A percentile compares a stretch with the other conserved stretches of the same genome.
Evolutionary conservation across 23 red algal genomes (phyloP).

Genomic region (Gracilaria gracilis): DNA sequence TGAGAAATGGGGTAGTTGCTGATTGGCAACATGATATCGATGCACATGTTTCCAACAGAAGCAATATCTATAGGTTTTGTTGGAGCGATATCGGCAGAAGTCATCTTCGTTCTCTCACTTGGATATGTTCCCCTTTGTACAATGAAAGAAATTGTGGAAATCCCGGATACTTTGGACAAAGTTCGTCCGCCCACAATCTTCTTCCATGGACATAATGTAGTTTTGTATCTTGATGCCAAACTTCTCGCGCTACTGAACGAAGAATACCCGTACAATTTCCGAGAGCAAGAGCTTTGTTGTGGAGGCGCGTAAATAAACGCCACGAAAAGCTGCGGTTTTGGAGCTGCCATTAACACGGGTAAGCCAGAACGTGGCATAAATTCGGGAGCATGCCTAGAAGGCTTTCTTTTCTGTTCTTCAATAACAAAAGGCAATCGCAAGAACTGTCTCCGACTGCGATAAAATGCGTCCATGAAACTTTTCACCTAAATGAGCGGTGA

Average conservation of each 20-base stretch:
- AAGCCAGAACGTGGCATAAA: no score
- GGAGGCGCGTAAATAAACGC: background rate
- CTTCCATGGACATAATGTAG: background rate
- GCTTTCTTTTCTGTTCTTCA: no score
- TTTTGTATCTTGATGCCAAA: background rate
- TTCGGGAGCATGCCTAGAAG: no score
- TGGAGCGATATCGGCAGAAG: background rate
- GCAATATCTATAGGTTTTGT: background rate
- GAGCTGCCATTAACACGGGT: background rate
- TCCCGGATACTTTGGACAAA: background rate
- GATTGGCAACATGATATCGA: slow-evolving; percentile 52
- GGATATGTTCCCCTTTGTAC: background rate
- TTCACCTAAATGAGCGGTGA: no score
- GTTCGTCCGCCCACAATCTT: background rate
- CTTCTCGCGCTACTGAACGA: background rate
- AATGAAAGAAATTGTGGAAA: background rate
- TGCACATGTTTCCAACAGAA: slow-evolving; percentile 58
- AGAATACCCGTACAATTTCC: background rate
- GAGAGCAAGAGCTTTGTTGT: background rate
- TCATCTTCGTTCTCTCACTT: background rate
- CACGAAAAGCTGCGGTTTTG: background rate
- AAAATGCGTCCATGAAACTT: no score
- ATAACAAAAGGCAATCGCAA: no score
- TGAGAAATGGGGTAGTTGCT: slow-evolving; percentile 18
- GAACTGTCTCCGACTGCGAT: no score